phyloP scores from a whole-genome alignment of 345 rosid genomes.

The Abelmoschus esculentus region DNA sequence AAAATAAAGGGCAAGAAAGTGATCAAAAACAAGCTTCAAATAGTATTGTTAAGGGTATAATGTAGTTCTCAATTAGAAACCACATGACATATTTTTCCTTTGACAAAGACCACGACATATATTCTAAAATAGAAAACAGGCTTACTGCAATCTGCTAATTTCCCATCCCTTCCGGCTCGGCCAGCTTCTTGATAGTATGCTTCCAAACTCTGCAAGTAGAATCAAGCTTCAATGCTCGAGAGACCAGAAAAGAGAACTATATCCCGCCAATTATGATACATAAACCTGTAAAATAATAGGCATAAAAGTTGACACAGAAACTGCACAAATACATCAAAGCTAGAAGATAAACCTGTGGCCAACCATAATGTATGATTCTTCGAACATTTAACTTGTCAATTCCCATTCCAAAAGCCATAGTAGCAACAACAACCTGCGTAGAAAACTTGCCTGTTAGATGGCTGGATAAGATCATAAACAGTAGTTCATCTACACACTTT shows the following conservation, averaged over 20 bases:
- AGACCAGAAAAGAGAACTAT: constrained; percentile 3
- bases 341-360: constrained; percentile 68
- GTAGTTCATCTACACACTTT: background rate
- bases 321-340: background rate
- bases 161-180: constrained; percentile 95
- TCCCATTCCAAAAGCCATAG: constrained; percentile 95
- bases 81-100: background rate
- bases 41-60: background rate
- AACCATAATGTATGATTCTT: constrained; percentile 81
- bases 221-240: constrained; percentile 1
- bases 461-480: background rate
- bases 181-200: constrained; percentile 98
- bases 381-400: constrained; percentile 79
- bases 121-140: constrained; percentile 6
- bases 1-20: background rate
- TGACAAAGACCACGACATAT: background rate
- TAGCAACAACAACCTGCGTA: constrained; percentile 76
- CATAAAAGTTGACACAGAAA: background rate
- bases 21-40: background rate
- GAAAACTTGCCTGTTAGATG: background rate
- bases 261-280: background rate
- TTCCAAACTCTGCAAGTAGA: constrained; percentile 63
- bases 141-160: constrained; percentile 78
- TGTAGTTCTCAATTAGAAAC: constrained; percentile 6
- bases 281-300: background rate